Base-by-base conservation (phyloP, 176 grass and related monocot species). In the Oryza coarctata region DNA sequence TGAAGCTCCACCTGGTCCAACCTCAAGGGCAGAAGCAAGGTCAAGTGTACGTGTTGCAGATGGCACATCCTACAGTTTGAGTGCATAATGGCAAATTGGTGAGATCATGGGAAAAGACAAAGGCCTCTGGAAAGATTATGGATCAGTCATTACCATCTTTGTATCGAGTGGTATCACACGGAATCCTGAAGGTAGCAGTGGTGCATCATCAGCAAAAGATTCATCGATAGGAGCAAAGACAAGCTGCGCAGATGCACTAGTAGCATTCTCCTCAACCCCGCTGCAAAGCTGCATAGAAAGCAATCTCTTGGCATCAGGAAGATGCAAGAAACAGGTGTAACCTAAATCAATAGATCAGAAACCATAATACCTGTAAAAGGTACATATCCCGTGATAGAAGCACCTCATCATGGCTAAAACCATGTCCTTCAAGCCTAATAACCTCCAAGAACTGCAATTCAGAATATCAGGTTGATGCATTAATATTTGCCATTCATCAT, bases 221-320 rank as follows among this genome's bases (percentile, higher is more conserved):
- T 93, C 96, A 79, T 95, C 96, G 1, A 99, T 99, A 49, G 93
- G 96, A 62, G 93, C 96, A 91, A 95, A 99, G 27, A 99, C 91
- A 62, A 99, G 93, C 80, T 99, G 96, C 23, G 96, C 91, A 38
- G 89, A 95, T 1, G 93, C 82, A 70, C 93, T 88, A 0, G 90
- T 63, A 31, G 91, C 93, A 78, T 86, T 90, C 85, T 99, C 93
- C 74, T 95, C 96, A 81, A 95, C 72, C 14, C 96, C 96, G 1
- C 82, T 92, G 64, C 96, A 99, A 57, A 99, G 77, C 96, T 99
- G 87, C 10, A 45, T 66, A 70, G 39, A 7, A 78, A 68, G 80
- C 40, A 8, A 71, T 22, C 38, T 34, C 26, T 22, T 26, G 2
- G 7, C 7, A 40, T 74, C 73, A 75, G 35, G 27, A 40, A 25